Conservation (phyloP, 2,329 filamentous ascomycete genomes). For the Monilinia laxa region DNA sequence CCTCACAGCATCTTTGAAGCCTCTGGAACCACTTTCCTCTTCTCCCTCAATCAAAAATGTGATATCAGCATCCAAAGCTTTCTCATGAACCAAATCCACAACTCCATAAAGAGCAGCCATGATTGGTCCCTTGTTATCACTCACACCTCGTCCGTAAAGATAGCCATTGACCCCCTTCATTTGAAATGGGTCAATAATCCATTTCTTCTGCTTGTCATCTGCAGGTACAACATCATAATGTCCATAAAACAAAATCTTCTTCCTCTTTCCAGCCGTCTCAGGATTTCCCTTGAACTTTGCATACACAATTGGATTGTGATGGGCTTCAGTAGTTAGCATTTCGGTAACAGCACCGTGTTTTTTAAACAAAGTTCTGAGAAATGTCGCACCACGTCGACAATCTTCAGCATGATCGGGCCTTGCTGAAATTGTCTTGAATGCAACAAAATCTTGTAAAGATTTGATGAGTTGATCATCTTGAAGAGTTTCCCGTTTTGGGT, state of each 20-base stretch:
- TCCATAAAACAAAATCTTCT: slow-evolving; percentile 93
- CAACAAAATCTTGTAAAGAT: slow-evolving; percentile 80
- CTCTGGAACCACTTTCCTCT: slow-evolving; percentile 89
- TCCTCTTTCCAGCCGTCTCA: slow-evolving; percentile 63
- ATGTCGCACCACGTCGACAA: slow-evolving; percentile 88
- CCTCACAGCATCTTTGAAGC: slow-evolving; percentile 80
- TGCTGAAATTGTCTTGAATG: slow-evolving; percentile 88
- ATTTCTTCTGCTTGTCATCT: slow-evolving; percentile 77
- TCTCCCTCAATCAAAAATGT: slow-evolving; percentile 95
- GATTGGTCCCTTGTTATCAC: slow-evolving; percentile 96
- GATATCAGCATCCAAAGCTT: slow-evolving; percentile 81
- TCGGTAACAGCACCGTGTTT: slow-evolving; percentile 86
- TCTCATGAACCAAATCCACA: slow-evolving; percentile 82
- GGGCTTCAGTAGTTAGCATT: slow-evolving; percentile 78
- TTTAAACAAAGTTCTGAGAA: slow-evolving; percentile 86
- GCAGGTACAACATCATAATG: slow-evolving; percentile 97
- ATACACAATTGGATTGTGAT: slow-evolving; percentile 85
- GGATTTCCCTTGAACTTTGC: slow-evolving; percentile 82
- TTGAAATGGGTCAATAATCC: slow-evolving; percentile 86
- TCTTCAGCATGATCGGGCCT: slow-evolving; percentile 84
- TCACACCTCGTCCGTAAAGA: slow-evolving; percentile 91
- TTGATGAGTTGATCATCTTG: slow-evolving; percentile 61
- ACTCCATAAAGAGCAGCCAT: slow-evolving; percentile 93
- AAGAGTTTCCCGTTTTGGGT: slow-evolving; percentile 29
- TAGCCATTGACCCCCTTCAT: slow-evolving; percentile 88